Evolutionary conservation across 225 moss, liverwort and hornwort species (phyloP), one percentile per base, ranked within the genome.

Genomic region (Antitrichia curtipendula): DNA sequence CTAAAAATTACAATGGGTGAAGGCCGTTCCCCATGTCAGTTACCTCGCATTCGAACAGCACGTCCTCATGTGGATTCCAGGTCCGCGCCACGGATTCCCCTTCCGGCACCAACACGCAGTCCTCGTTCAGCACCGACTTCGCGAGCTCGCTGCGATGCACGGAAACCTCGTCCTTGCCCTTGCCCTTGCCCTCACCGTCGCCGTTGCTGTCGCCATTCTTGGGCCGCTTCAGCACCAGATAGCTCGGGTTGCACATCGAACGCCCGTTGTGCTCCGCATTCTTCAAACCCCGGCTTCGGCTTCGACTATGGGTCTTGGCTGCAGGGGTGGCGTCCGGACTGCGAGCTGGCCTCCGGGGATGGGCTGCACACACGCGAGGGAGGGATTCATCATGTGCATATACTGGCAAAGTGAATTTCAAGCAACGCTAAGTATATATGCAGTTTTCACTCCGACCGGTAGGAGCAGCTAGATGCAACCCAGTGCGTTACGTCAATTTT

Each of bases 51-150:
- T 0, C 0, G 38, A 53, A 53, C 9, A 68, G 8, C 6, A 19
- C 38, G 1, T 8, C 1, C 21, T 66, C 53, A 13, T 82, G 14
- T 12, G 28, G 32, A 62, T 64, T 50, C 2, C 0, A 8, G 1
- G 13, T 40, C 18, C 41, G 78, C 16, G 0, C 0, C 19, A 20
- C 0, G 65, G 2, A 27, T 0, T 27, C 2, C 52, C 1, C 12
- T 0, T 3, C 8, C 21, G 2, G 1, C 68, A 32, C 56, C n/a
- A 20, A 15, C 22, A 5, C 12, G 12, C 27, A 74, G 19, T 49
- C 58, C 27, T 84, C 50, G n/a, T 84, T 75, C n/a, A 84, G 5
- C n/a, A 84, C 75, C 74, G 49, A 61, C 34, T 75, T 84, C 19
- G 34, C 84, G 18, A 74, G 72, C 74, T 59, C 49, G 8, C 45